These are phyloP conservation scores for Fusarium pseudograminearum DNA, from an alignment of 2,329 filamentous ascomycete genomes.

Conservation along the genomic window DNA sequence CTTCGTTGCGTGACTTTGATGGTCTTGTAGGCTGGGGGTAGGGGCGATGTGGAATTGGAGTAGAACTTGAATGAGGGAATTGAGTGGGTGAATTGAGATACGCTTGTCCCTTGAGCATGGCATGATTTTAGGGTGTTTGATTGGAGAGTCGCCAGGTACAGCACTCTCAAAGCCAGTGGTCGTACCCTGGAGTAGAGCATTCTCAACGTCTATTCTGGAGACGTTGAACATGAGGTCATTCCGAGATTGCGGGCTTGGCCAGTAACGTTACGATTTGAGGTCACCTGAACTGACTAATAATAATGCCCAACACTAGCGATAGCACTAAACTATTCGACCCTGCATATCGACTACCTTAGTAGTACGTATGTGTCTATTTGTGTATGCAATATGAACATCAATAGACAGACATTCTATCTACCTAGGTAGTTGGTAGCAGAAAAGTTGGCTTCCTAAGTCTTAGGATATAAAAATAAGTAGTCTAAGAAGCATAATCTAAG, in stretches of 20 bases:
- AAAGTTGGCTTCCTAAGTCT: too few species aligned
- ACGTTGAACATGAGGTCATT: background rate
- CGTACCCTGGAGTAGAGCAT: constrained; percentile 9
- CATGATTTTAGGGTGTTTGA: background rate
- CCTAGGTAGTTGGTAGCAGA: too few species aligned
- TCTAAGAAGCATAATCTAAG: too few species aligned
- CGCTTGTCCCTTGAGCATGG: background rate
- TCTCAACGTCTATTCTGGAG: background rate
- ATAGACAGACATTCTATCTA: background rate
- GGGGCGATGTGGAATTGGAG: background rate
- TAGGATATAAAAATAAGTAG: too few species aligned
- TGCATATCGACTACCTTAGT: background rate
- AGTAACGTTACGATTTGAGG: background rate
- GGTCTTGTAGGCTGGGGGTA: background rate
- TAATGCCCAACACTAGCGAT: background rate
- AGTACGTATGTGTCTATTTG: too few species aligned
- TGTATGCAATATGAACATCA: background rate
- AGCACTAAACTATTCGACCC: background rate
- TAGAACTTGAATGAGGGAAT: background rate
- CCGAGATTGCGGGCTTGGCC: background rate
- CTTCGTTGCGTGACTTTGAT: background rate
- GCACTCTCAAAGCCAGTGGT: background rate
- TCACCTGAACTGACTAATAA: background rate
- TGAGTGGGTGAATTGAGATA: background rate
- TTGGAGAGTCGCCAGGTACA: background rate